Evolutionary conservation across 176 grass and related monocot species (phyloP), one percentile per base, ranked within the genome.

Genomic region (Elymus sibiricus): DNA sequence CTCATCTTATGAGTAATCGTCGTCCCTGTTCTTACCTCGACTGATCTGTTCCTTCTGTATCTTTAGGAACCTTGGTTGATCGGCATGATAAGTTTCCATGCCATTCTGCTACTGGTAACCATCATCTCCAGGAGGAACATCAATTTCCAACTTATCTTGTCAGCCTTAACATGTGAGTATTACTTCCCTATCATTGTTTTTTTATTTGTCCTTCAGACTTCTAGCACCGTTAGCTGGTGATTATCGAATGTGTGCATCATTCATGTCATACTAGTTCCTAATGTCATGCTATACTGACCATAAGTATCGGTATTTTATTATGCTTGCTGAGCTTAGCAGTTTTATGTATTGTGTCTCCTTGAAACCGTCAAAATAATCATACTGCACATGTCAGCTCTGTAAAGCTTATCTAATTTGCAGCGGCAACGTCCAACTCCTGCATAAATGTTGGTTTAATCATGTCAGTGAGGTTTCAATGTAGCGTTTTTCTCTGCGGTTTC

Each of bases 11-110:
- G 42, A 7, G 14, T 66, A 19, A 75, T 31, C 7, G 2, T n/a
- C n/a, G 22, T 34, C 44, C 39, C 31, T 67, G 5, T 55, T 59
- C 9, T 43, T 60, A 43, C 28, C 72, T 71, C 64, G 38, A 47
- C 31, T n/a, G 16, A 56, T 83, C 24, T 79, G 6, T 27, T 60
- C 24, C 65, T 69, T 85, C 14, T 47, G 7, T 35, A 21, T 64
- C 62, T 76, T 22, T 71, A 98, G 95, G 95, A 98, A 44, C 93
- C 95, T 89, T 95, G 93, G 95, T 79, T 98, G 85, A 92, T 95
- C 26, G 82, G 89, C 60, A 81, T 94, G 29, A 44, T 95, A 83
- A 26, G 51, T 43, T 93, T 98, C 49, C 89, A 95, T 90, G 34
- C 78, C 32, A 43, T 93, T 83, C 84, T 95, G 86, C 91, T 98